A percentile compares a stretch with the other conserved stretches of the same genome.
phyloP scores from a whole-genome alignment of 2,329 filamentous ascomycete species.

The Paraphoma sp. region DNA sequence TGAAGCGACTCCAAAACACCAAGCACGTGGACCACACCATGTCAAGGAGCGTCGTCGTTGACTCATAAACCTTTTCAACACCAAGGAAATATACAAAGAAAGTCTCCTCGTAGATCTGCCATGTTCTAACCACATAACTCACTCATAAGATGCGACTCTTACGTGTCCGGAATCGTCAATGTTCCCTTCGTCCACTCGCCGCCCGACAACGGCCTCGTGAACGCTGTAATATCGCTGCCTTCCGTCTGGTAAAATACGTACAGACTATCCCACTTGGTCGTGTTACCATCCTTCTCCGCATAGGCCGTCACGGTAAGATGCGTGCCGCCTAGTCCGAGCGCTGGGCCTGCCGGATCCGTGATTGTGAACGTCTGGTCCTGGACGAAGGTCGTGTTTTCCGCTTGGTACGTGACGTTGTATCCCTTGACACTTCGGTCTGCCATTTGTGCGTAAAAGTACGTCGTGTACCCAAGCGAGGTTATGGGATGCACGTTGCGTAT shows the following conservation, averaged over 20 bases:
- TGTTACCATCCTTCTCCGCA: constrained; percentile 28
- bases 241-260: constrained; percentile 43
- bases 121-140: too few species aligned
- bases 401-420: constrained; percentile 47
- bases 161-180: constrained; percentile 33
- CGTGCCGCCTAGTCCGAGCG: constrained; percentile 45
- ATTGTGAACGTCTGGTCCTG: constrained; percentile 42
- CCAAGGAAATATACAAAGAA: not conserved
- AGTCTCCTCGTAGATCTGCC: not conserved
- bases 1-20: not conserved
- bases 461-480: constrained; percentile 51
- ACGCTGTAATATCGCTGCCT: constrained; percentile 39
- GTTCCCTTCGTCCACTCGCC: constrained; percentile 39
- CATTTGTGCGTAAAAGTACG: constrained; percentile 52
- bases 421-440: constrained; percentile 45
- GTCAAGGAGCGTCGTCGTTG: not conserved
- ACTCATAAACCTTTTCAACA: not conserved
- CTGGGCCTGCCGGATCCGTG: constrained; percentile 30
- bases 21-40: not conserved
- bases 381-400: constrained; percentile 48
- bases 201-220: constrained; percentile 27
- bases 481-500: constrained; percentile 49
- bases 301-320: constrained; percentile 50
- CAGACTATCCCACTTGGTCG: constrained; percentile 31
- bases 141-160: not conserved